These are phyloP conservation scores for Moelleriella libera DNA, from an alignment of 2,329 filamentous ascomycete genomes.

Conservation along the genomic window DNA sequence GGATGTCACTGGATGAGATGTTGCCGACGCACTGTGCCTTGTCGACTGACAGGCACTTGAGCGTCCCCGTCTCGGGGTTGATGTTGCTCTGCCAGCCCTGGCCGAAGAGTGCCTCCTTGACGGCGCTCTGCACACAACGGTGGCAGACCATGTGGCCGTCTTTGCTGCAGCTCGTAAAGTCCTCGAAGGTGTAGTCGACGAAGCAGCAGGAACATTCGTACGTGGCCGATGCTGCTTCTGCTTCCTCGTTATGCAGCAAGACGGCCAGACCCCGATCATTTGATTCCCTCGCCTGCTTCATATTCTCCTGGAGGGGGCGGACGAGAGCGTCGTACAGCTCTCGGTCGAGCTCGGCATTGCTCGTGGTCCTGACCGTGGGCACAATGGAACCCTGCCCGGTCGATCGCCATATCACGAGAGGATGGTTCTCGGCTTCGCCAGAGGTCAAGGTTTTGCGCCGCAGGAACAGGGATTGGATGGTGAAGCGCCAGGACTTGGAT, in stretches of 20 bases:
- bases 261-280: slow-evolving; percentile 39
- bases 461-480: slow-evolving; percentile 56
- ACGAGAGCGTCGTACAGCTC: slow-evolving; percentile 47
- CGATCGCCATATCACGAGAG: slow-evolving; percentile 47
- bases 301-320: slow-evolving; percentile 32
- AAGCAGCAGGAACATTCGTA: slow-evolving; percentile 74
- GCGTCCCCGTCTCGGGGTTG: slow-evolving; percentile 54
- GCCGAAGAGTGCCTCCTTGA: slow-evolving; percentile 81
- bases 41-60: slow-evolving; percentile 71
- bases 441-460: slow-evolving; percentile 43
- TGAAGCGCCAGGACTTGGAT: slow-evolving; percentile 64
- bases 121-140: slow-evolving; percentile 66
- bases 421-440: slow-evolving; percentile 43
- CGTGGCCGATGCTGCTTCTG: slow-evolving; percentile 38
- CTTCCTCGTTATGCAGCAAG: slow-evolving; percentile 42
- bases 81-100: slow-evolving; percentile 82
- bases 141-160: slow-evolving; percentile 65
- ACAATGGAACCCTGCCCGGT: slow-evolving; percentile 38
- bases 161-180: slow-evolving; percentile 56
- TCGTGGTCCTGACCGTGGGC: slow-evolving; percentile 52
- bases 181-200: slow-evolving; percentile 54
- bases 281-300: slow-evolving; percentile 27
- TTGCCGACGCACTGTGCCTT: slow-evolving; percentile 58
- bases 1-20: slow-evolving; percentile 55
- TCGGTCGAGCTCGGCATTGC: slow-evolving; percentile 47